Evolutionary conservation across 805 yeast genomes (phyloP).

Genomic region (Wickerhamiella allomyrinae): DNA sequence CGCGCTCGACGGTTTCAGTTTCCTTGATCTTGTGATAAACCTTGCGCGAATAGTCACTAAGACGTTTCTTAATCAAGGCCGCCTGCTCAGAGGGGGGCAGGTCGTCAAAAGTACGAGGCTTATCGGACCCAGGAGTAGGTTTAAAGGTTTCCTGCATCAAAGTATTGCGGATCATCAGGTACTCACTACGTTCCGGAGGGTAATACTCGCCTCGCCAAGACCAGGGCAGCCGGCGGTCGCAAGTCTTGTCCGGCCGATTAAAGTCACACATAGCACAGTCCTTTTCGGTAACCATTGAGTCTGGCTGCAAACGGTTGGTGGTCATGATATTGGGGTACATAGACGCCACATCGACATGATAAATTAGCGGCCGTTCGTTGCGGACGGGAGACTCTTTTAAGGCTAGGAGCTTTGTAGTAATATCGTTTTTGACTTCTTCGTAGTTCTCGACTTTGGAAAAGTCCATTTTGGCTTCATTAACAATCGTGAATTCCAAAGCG

Average conservation of each 20-base stretch:
- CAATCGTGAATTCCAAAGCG: slow-evolving; percentile 70
- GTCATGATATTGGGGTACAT: slow-evolving; percentile 99
- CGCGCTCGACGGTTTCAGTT: slow-evolving; percentile 74
- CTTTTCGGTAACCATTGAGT: slow-evolving; percentile 86
- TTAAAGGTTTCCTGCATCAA: slow-evolving; percentile 48
- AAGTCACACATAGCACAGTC: slow-evolving; percentile 97
- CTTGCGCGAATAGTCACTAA: slow-evolving; percentile 73
- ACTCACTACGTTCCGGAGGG: slow-evolving; percentile 86
- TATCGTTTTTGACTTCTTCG: slow-evolving; percentile 53
- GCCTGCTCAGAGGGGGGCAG: slow-evolving; percentile 69
- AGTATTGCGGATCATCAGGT: slow-evolving; percentile 75
- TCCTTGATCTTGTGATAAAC: slow-evolving; percentile 70
- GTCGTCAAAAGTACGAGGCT: slow-evolving; percentile 44
- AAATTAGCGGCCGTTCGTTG: slow-evolving; percentile 69
- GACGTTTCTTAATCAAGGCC: slow-evolving; percentile 52
- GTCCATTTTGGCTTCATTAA: slow-evolving; percentile 60
- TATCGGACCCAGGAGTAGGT: background rate
- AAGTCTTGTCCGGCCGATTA: slow-evolving; percentile 83
- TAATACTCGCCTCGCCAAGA: slow-evolving; percentile 95
- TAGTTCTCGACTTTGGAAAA: slow-evolving; percentile 69
- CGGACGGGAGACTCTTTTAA: slow-evolving; percentile 51
- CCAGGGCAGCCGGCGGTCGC: slow-evolving; percentile 90
- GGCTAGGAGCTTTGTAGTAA: slow-evolving; percentile 40
- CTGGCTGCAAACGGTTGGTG: slow-evolving; percentile 92
- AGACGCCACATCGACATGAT: slow-evolving; percentile 97